Evolutionary conservation across 805 yeast species (phyloP).

Genomic region (Sugiyamaella mastotermitis): DNA sequence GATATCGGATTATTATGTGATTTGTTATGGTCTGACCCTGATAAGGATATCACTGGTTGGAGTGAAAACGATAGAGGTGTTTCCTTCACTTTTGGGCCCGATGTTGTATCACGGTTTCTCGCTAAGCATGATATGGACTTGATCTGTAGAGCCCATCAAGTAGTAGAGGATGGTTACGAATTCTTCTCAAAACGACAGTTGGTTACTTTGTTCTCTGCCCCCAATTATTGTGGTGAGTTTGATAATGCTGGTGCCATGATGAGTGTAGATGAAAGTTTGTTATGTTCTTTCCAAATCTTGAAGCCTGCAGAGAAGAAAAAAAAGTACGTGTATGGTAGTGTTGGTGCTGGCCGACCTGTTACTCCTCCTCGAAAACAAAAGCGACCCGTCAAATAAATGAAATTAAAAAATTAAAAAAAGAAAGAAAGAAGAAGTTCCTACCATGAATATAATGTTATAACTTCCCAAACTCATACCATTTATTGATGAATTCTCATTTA

Average conservation of each 20-base stretch:
- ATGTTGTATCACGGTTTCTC: conserved; percentile 90
- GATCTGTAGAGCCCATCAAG: conserved; percentile 98
- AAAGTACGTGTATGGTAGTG: conserved; percentile 42
- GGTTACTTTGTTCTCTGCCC: conserved; percentile 93
- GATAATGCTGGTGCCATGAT: conserved; percentile 99
- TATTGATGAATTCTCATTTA: too few species aligned
- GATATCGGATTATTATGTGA: conserved; percentile 96
- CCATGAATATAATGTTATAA: too few species aligned
- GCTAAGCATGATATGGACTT: conserved; percentile 98
- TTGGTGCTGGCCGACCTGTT: conserved; percentile 43
- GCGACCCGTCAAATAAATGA: conserved; percentile 18
- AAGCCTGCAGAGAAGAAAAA: conserved; percentile 97
- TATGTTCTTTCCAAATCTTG: conserved; percentile 86
- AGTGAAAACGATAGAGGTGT: conserved; percentile 99
- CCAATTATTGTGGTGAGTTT: conserved; percentile 98
- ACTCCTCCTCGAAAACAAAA: conserved; percentile 52
- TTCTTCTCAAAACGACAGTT: conserved; percentile 93
- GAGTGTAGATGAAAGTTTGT: conserved; percentile 94
- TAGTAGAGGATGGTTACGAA: conserved; percentile 98
- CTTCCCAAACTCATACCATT: too few species aligned
- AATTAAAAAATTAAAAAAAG: not conserved
- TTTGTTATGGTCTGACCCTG: conserved; percentile 97
- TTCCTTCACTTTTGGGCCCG: conserved; percentile 99
- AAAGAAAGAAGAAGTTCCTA: not conserved
- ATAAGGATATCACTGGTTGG: conserved; percentile 98